Conservation (phyloP, 306 rosid species). For the Pueraria montana region DNA sequence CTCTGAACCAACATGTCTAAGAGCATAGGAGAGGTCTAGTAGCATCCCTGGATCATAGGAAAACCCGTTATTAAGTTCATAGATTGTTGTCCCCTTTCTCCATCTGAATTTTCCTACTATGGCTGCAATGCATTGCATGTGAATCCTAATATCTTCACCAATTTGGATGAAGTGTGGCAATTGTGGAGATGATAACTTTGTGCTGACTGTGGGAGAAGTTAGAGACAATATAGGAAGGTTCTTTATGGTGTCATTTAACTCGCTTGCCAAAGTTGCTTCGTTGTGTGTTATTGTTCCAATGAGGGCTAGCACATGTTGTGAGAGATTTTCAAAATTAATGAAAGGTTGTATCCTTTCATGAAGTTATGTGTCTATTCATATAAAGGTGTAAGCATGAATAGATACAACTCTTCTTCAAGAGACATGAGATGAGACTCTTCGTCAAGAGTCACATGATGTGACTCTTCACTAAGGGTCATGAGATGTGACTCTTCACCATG, state of each 20-base stretch:
- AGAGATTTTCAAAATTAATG: too few relatives aligned
- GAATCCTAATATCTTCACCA: slow-evolving; percentile 52
- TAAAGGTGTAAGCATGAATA: too few relatives aligned
- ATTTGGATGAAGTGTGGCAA: slow-evolving; percentile 55
- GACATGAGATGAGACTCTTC: too few relatives aligned
- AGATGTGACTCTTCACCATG: too few relatives aligned
- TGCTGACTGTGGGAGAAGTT: slow-evolving; percentile 46
- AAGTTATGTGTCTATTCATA: too few relatives aligned
- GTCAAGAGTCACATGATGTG: too few relatives aligned
- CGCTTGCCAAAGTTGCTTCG: slow-evolving; percentile 58
- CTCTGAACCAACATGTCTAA: slow-evolving; percentile 53
- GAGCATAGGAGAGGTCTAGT: slow-evolving; percentile 59
- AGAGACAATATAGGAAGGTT: slow-evolving; percentile 62
- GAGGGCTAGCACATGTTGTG: slow-evolving; percentile 57
- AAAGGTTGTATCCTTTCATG: too few relatives aligned
- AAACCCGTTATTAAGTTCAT: slow-evolving; percentile 48
- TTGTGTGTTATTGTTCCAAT: slow-evolving; percentile 58
- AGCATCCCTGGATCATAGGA: slow-evolving; percentile 39
- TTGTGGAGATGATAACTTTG: slow-evolving; percentile 29
- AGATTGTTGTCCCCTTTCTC: slow-evolving; percentile 61
- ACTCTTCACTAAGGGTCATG: too few relatives aligned
- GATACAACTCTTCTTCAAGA: too few relatives aligned
- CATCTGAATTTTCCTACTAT: slow-evolving; percentile 62
- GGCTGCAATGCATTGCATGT: slow-evolving; percentile 64
- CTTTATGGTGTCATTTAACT: slow-evolving; percentile 7